Percentiles rank a stretch among this genome's conserved stretches.
Evolutionary conservation across 2,329 filamentous ascomycete species (phyloP).

Genomic region (Paracoccidioides lutzii): DNA sequence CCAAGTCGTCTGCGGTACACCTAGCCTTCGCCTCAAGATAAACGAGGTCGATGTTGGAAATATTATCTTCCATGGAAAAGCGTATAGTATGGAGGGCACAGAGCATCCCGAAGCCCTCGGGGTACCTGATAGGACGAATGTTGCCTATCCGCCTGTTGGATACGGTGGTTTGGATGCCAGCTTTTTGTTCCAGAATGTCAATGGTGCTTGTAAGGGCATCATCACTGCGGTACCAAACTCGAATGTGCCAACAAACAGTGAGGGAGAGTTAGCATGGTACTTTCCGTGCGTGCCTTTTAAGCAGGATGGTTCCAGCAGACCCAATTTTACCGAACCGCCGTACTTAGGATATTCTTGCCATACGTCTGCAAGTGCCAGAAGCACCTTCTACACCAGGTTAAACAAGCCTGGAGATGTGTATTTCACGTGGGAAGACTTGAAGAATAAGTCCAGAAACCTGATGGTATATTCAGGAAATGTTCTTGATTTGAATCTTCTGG

Average conservation of each 20-base stretch:
- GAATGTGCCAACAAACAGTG: slow-evolving; percentile 62
- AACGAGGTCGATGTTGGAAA: slow-evolving; percentile 72
- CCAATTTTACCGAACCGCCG: slow-evolving; percentile 60
- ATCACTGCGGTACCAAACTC: slow-evolving; percentile 61
- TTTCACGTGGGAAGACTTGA: slow-evolving; percentile 90
- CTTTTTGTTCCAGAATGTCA: slow-evolving; percentile 97
- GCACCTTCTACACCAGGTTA: slow-evolving; percentile 60
- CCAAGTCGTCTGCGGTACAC: slow-evolving; percentile 64
- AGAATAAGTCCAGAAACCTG: slow-evolving; percentile 76
- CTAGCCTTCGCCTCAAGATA: slow-evolving; percentile 59
- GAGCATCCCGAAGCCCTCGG: slow-evolving; percentile 68
- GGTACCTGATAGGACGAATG: slow-evolving; percentile 59
- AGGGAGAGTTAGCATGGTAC: slow-evolving; percentile 81
- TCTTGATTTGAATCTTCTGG: slow-evolving; percentile 72
- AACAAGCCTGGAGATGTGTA: slow-evolving; percentile 70
- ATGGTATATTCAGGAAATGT: slow-evolving; percentile 92
- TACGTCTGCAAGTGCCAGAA: slow-evolving; percentile 55
- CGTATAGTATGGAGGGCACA: slow-evolving; percentile 69
- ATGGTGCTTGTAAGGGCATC: slow-evolving; percentile 84
- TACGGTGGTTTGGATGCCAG: slow-evolving; percentile 85
- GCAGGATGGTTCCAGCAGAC: slow-evolving; percentile 73
- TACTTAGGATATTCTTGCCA: slow-evolving; percentile 86
- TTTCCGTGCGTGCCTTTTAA: slow-evolving; percentile 88
- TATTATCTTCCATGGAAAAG: slow-evolving; percentile 92
- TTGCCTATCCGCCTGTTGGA: slow-evolving; percentile 73